A percentile compares a stretch with the other conserved stretches of the same genome.
Evolutionary conservation across 768 basidiomycete genomes (phyloP).

Genomic region (Lyophyllum atratum): DNA sequence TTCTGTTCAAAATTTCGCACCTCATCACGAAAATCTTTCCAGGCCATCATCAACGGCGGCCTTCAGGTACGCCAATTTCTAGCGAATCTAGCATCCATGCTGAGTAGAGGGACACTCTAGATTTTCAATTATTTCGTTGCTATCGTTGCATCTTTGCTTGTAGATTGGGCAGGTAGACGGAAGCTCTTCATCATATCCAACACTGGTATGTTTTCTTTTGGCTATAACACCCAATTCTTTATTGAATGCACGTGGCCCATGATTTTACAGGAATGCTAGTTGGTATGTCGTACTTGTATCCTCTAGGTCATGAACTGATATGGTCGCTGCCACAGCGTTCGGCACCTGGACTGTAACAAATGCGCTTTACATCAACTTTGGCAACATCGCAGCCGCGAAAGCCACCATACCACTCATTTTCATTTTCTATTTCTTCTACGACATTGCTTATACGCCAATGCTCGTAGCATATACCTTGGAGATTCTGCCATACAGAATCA

Average conservation of each 20-base stretch:
- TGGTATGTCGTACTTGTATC: constrained; percentile 32
- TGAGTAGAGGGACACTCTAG: constrained; percentile 23
- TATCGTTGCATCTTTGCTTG: constrained; percentile 57
- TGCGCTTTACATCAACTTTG: constrained; percentile 42
- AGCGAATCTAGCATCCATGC: background rate
- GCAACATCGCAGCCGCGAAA: constrained; percentile 43
- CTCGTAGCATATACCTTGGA: constrained; percentile 66
- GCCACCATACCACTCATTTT: constrained; percentile 71
- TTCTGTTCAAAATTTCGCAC: background rate
- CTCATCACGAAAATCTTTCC: background rate
- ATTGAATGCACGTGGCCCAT: too few relatives aligned
- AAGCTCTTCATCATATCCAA: constrained; percentile 69
- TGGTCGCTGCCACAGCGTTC: too few relatives aligned
- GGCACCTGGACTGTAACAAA: constrained; percentile 55
- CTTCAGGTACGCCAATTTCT: constrained; percentile 45
- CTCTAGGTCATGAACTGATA: background rate
- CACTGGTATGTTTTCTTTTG: constrained; percentile 36
- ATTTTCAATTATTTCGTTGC: constrained; percentile 67
- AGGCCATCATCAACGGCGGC: constrained; percentile 59
- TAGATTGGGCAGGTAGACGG: constrained; percentile 70
- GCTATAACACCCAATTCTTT: background rate
- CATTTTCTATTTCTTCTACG: constrained; percentile 53
- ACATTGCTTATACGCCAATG: constrained; percentile 79
- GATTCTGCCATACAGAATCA: constrained; percentile 77
- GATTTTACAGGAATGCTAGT: constrained; percentile 39